Base-by-base conservation (phyloP, 495 filamentous ascomycete species). In the Wilcoxina mikolae region DNA sequence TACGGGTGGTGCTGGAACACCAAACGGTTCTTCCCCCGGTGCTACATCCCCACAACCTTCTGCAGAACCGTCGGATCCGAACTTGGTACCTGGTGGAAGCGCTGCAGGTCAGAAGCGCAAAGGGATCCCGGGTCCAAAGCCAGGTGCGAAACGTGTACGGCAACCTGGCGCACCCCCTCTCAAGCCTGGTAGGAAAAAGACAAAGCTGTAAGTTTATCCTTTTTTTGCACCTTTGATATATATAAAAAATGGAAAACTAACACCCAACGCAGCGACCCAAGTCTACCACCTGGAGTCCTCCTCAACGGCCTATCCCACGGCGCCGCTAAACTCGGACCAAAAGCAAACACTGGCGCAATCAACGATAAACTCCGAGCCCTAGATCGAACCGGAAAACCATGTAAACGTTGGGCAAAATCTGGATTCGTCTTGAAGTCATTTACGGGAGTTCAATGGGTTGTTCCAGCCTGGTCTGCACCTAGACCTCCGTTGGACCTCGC, bases 291-390 rank as follows among this genome's bases (percentile, higher is more conserved):
- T 25, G 61, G 51, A 26, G 27, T 18, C 35, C 49, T 27, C 27
- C 28, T 25, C 33, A 53, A 38, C 49, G 42, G 17, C 20, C n/a
- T 53, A 15, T 33, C 58, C 55, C 29, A 56, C 60, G 35, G 61
- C 26, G 67, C 56, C 20, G 53, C 86, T 63, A 93, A 91, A 67
- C 83, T 96, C 20, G 90, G 90, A 10, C 91, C 91, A 48, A 98
- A 96, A 71, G 90, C 91, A 41, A 98, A 96, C 69, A 86, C 91
- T 62, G 91, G 91, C 54, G 90, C 90, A 53, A 98, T 98, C 73
- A 98, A 98, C 65, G 91, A 93, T 47, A 84, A 86, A 51, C 80
- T 98, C 28, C 85, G 91, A 47, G 93, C 91, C 3, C 79, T 98
- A 41, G 91, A 98, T 68, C 82, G 90, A 35, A 82, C 80, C 0